Evolutionary conservation across 345 rosid genomes (phyloP).

Genomic region (Angophora floribunda): DNA sequence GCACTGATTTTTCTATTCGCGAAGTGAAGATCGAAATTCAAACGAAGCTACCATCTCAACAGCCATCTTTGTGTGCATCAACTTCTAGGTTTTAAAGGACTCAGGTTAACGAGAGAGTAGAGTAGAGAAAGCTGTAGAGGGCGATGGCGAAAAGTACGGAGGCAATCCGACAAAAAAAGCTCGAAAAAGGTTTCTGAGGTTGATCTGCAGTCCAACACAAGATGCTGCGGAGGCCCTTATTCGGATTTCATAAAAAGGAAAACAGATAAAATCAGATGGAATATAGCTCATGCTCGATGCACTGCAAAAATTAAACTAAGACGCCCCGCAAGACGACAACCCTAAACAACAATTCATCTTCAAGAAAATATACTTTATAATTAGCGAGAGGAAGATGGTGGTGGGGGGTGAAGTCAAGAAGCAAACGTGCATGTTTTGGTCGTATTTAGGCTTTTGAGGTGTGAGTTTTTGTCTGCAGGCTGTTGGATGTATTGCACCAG

Average conservation of each 20-base stretch:
- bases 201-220: neutral
- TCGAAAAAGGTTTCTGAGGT: neutral
- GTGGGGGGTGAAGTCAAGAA: neutral
- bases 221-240: neutral
- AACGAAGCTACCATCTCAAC: neutral
- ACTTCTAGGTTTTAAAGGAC: neutral
- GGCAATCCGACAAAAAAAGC: neutral
- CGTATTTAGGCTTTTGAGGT: conserved; percentile 4
- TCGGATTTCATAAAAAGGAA: neutral
- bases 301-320: neutral
- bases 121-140: neutral
- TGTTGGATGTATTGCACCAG: neutral
- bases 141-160: neutral
- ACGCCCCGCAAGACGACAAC: neutral
- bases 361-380: neutral
- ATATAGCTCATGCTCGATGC: neutral
- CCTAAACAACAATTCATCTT: neutral
- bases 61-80: neutral
- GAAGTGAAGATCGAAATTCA: neutral
- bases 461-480: neutral
- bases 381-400: neutral
- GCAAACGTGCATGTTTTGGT: neutral
- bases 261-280: neutral
- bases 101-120: neutral
- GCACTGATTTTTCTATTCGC: neutral